Conservation (phyloP, 768 basidiomycete species). For the Trametes cingulata region DNA sequence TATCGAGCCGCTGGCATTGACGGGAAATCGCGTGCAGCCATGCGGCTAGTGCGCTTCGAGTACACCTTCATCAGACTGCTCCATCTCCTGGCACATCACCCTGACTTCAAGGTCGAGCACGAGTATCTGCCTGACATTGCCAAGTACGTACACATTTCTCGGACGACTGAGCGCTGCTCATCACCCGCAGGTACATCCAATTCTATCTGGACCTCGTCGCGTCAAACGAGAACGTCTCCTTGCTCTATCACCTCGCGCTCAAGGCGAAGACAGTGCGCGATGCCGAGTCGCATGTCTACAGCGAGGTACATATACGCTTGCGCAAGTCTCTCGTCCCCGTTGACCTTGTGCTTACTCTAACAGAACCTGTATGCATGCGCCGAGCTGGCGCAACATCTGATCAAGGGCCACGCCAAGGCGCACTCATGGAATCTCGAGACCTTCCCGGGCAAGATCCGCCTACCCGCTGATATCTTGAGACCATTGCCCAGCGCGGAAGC, state of each 20-base stretch:
- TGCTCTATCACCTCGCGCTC: slow-evolving; percentile 79
- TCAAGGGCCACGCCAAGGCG: slow-evolving; percentile 62
- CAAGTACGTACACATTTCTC: slow-evolving; percentile 55
- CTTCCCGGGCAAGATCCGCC: slow-evolving; percentile 76
- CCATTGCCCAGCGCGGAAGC: slow-evolving; percentile 66
- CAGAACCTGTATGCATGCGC: slow-evolving; percentile 87
- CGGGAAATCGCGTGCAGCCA: slow-evolving; percentile 35
- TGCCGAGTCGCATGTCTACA: slow-evolving; percentile 60
- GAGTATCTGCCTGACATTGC: slow-evolving; percentile 78
- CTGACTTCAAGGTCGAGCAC: slow-evolving; percentile 74
- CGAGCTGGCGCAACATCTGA: slow-evolving; percentile 87
- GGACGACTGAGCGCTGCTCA: background rate
- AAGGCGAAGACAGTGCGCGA: slow-evolving; percentile 90
- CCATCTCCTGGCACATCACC: slow-evolving; percentile 90
- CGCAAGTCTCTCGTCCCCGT: too few relatives aligned
- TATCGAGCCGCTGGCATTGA: background rate
- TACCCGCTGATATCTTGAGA: slow-evolving; percentile 83
- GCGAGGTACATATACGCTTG: too few relatives aligned
- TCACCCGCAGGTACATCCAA: slow-evolving; percentile 71
- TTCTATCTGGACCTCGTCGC: slow-evolving; percentile 83
- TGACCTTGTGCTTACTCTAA: too few relatives aligned
- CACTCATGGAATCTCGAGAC: slow-evolving; percentile 77
- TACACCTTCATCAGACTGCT: slow-evolving; percentile 83
- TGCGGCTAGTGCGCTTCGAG: slow-evolving; percentile 72
- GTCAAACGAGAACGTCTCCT: slow-evolving; percentile 77